Base-by-base conservation (phyloP, 768 basidiomycete genomes). In the Tylopilus sp. region DNA sequence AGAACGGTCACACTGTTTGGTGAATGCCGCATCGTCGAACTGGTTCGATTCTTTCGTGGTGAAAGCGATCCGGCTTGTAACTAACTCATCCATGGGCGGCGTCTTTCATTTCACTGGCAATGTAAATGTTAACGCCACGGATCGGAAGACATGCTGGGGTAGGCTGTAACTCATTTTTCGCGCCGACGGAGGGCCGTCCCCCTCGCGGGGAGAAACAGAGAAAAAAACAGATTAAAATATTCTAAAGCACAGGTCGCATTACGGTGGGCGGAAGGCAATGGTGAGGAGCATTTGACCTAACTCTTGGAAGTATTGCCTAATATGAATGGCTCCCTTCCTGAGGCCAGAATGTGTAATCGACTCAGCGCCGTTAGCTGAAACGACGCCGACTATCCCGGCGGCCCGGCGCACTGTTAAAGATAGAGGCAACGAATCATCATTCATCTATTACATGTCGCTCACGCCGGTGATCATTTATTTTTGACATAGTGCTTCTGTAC, bases 361-460 rank as follows among this genome's bases (percentile, higher is more conserved):
- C 40, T 9, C 40, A 30, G 49, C 25, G 3, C 41, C 36, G 28
- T 58, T 55, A 50, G 57, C 25, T 52, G 23, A 12, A 22, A 30
- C 52, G 20, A 17, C 21, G 28, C 30, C 17, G 3, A 36, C 23
- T 21, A 28, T 25, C n/a, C n/a, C n/a, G n/a, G 13, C 31, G 13
- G 12, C 11, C 31, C 30, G 23, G 7, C n/a, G n/a, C n/a, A 8
- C 28, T 20, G 44, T 45, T n/a, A 42, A 62, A 50, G 40, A 47
- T 51, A 47, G 50, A 43, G 4, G 12, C 20, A 54, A 3, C 48
- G 22, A 58, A 61, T 51, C 46, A 54, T 28, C 31, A 25, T 15
- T 21, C 12, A 41, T 40, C 21, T 20, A 40, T 35, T 35, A 50
- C 21, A 31, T 31, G 44, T 58, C 53, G 56, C 56, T 61, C 50